Evolutionary conservation across 768 basidiomycete species (phyloP), one percentile per base, ranked within the genome.

Genomic region (Leccinum barrowsii): DNA sequence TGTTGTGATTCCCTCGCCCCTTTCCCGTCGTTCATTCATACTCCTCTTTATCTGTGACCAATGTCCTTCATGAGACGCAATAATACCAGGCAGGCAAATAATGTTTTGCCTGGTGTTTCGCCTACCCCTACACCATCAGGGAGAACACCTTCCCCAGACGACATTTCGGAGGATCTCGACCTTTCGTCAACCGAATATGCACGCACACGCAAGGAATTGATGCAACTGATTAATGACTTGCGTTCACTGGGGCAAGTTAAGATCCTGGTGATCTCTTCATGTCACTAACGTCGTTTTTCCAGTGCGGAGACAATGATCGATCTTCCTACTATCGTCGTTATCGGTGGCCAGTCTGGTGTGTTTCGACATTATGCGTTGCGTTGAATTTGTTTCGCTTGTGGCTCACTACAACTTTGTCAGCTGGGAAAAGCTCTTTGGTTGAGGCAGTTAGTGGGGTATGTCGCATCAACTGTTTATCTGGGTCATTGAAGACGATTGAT

Each of bases 391-490:
- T 46, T 53, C 17, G 13, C n/a, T 24, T 11, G 46, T 51, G 22
- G 50, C 54, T 62, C 55, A 46, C 42, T 15, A 10, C 54, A 5
- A 57, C 22, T 35, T 42, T 17, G 4, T 56, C 50, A 84, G 83
- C 82, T 4, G 83, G 83, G 3, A 85, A 85, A 61, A 85, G 84
- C 58, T 85, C 83, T 0, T 66, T 85, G 1, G 82, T 85, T 0
- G 84, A 85, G 54, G 82, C 80, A 0, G 80, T 84, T 0, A 82
- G 76, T 13, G 81, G 82, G 7, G 83, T 85, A 62, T 22, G 80
- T 65, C 3, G 0, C 19, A 21, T 13, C 0, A 19, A 50, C 55
- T 52, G 26, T 44, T 28, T 37, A n/a, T 26, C 11, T 5, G 21
- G 5, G 5, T 7, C 21, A 34, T 10, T 11, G 21, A 26, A 3